Evolutionary conservation across 2,329 filamentous ascomycete genomes (phyloP), one percentile per base, ranked within the genome.

Genomic region (Apiospora hydei): DNA sequence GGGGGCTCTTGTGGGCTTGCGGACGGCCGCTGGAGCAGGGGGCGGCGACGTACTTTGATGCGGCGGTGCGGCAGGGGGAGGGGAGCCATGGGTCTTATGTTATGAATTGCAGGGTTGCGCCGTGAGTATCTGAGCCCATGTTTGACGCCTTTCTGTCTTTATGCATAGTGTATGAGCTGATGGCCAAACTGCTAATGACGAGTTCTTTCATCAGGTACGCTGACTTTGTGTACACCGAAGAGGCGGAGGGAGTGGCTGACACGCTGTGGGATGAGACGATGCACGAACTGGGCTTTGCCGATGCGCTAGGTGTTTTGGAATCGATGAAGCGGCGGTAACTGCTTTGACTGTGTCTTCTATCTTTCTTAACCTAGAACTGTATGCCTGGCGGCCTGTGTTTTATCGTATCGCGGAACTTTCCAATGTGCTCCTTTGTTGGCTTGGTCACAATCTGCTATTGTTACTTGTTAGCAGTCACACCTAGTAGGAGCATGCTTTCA

Each of bases 181-280:
- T 38, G 34, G 34, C 5, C 34, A 8, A 38, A 38, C n/a, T n/a
- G 8, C 26, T 16, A 24, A 10, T 14, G 7, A 43, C 43, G 34
- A 34, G 3, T 46, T 11, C 14, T 26, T 30, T 43, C 18, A 43
- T 18, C 43, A 79, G 78, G 7, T 78, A 74, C 70, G 76, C 76
- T 4, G 43, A 67, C 43, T 47, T 77, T 0, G 10, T 76, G 24
- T 79, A 79, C 34, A 78, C 76, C 7, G 66, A 75, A 30, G 74
- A 75, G 51, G 77, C 77, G 3, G 70, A 72, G 2, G 69, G 71
- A 11, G 57, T 76, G 13, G 70, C 66, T 70, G 75, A 78, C n/a
- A 73, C 73, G 66, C 66, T 79, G 66, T 79, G 78, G 78, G 75
- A 79, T 67, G 78, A 79, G 69, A 78, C 78, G 10, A 71, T 79